Percentiles rank a stretch among this genome's conserved stretches.
phyloP scores from a whole-genome alignment of 1,284 basidiomycete species.

The Bondarzewia mesenterica region DNA sequence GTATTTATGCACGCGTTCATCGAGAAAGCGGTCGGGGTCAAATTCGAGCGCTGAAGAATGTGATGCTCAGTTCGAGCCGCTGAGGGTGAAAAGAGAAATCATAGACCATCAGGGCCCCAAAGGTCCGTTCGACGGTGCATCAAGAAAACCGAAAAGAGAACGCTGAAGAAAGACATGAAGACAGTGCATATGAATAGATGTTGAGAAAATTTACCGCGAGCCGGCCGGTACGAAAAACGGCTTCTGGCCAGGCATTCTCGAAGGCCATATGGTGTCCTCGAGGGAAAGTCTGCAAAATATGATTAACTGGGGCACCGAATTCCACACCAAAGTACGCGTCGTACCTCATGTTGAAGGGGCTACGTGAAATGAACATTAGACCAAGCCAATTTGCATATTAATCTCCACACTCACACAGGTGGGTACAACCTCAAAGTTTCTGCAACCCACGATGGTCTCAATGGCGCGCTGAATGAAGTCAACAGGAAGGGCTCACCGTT shows the following conservation, averaged over 20 bases:
- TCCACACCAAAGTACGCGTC: too few species aligned
- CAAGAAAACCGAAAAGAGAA: neutral
- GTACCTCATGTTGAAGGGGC: too few species aligned
- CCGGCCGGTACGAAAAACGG: neutral
- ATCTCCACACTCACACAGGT: neutral
- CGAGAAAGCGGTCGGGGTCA: neutral
- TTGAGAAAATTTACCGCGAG: neutral
- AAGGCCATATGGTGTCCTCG: neutral
- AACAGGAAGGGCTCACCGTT: too few species aligned
- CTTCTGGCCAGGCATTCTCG: neutral
- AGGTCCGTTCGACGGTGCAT: neutral
- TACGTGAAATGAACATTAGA: too few species aligned
- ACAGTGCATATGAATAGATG: neutral
- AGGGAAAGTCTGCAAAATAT: neutral
- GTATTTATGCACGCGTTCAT: neutral
- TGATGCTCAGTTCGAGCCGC: too few species aligned
- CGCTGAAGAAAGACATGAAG: neutral
- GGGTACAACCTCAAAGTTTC: neutral
- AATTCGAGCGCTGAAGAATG: neutral
- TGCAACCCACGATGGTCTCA: too few species aligned
- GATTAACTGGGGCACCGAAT: too few species aligned
- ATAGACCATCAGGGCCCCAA: conserved; percentile 1
- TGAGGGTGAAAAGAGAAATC: too few species aligned
- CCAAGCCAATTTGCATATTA: too few species aligned
- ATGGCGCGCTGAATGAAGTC: too few species aligned